Base-by-base conservation (phyloP, 495 filamentous ascomycete species). In the Aspergillus avenaceus region DNA sequence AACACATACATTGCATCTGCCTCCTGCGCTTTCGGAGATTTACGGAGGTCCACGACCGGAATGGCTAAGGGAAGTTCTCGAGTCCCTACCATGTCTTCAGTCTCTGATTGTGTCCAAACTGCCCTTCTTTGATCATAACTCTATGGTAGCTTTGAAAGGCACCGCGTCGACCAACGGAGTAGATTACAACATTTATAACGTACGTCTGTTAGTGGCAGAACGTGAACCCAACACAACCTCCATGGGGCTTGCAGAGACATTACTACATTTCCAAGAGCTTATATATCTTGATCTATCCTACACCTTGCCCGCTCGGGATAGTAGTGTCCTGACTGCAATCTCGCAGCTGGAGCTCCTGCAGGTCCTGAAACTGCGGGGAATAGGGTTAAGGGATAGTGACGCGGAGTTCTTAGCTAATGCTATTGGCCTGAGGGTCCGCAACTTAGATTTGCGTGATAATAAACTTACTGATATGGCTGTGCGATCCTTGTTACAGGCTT, bases 1-100 rank as follows among this genome's bases (percentile, higher is more conserved):
- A 25, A 84, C 80, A 12, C 83, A 85, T 56, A 86, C 83, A 0
- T 72, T 86, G 27, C 81, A 85, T 63, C 69, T 86, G n/a, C 82
- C 82, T 11, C 82, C 83, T 12, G 82, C 83, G 14, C 69, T 84
- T 21, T 80, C 81, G 6, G 83, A 86, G 58, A 77, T 84, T 36
- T 86, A 84, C 63, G 81, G 76, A 52, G 79, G 81, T 11, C 81
- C 82, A 4, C 77, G 80, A 47, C 69, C 72, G 9, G 77, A 74
- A 42, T 86, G 83, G 83, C 67, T 86, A 16, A 68, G 75, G 41
- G 81, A 86, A 49, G 71, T 85, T 23, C 69, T 86, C 13, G 78
- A 82, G 28, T 76, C 70, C 18, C 62, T 85, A 18, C 83, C 83
- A 1, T 75, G 74, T 29, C 65, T 86, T 16, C 83, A 85, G 55